Evolutionary conservation across 305 asterid species (phyloP).

Genomic region (Plantago coronopus): DNA sequence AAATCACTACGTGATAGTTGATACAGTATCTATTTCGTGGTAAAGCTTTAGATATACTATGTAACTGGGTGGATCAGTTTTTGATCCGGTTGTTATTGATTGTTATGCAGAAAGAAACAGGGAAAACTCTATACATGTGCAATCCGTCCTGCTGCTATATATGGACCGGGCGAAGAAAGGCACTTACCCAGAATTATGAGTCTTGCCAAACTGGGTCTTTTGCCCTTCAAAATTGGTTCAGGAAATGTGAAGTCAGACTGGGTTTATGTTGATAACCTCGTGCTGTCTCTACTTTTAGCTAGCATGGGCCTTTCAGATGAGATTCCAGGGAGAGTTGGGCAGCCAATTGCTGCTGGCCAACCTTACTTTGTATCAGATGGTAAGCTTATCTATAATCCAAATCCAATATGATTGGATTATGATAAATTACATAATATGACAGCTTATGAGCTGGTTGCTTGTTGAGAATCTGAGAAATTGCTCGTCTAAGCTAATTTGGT

Average conservation of each 20-base stretch:
- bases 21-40: not conserved
- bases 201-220: constrained; percentile 75
- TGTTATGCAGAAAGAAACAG: constrained; percentile 44
- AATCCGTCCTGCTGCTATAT: constrained; percentile 92
- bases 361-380: constrained; percentile 95
- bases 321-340: constrained; percentile 76
- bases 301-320: constrained; percentile 97
- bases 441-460: not conserved
- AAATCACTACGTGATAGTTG: not conserved
- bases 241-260: constrained; percentile 73
- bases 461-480: not conserved
- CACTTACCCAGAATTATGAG: constrained; percentile 81
- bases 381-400: constrained; percentile 24
- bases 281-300: constrained; percentile 76
- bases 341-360: constrained; percentile 86
- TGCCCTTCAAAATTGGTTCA: constrained; percentile 66
- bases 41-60: not conserved
- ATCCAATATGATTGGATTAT: constrained; percentile 4
- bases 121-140: constrained; percentile 82
- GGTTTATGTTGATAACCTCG: constrained; percentile 83
- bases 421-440: not conserved
- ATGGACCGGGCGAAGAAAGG: constrained; percentile 97
- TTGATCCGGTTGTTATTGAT: constrained; percentile 16
- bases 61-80: constrained; percentile 11
- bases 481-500: constrained; percentile 15